Base-by-base conservation (phyloP, 768 basidiomycete genomes). In the Crassisporium funariophilum region DNA sequence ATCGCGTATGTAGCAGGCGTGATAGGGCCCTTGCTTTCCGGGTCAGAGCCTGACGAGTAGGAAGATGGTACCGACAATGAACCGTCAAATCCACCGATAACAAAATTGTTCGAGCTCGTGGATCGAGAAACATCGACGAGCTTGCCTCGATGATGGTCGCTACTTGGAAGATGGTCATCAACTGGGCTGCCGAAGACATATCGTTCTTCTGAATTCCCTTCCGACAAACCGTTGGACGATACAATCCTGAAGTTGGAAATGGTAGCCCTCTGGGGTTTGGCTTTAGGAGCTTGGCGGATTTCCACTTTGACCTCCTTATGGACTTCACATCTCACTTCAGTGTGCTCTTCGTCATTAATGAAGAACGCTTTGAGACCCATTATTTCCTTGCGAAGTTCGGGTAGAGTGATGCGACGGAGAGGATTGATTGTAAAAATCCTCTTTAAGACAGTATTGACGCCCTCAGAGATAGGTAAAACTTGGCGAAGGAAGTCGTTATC, bases 371-470 rank as follows among this genome's bases (percentile, higher is more conserved):
- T 74, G 22, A 87, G 67, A 7, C 65, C 62, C 15, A 77, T 54
- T 55, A 95, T 73, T 43, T 76, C 76, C 40, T 63, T 52, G 20
- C 85, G 77, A 4, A 94, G 72, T 4, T 83, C 77, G 5, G 71
- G 64, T 33, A 95, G 69, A n/a, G 79, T 70, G 41, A 86, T 82
- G 22, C 91, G 84, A 19, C 63, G 56, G 2, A 67, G 47, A 4
- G 88, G 83, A 58, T 88, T 80, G 41, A 84, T 64, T n/a, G 72
- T 65, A 69, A 94, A 92, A 49, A 91, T 81, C 46, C 75, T 74
- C 59, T 83, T 83, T 57, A 95, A 72, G 56, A 93, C 76, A 1
- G 61, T 57, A 65, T 88, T 84, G 55, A 81, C 77, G 10, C 74
- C 77, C 33, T 67, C 54, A 8, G 90, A 91, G 57, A 94, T 87